A percentile compares a stretch with the other conserved stretches of the same genome.
These are phyloP conservation scores for Ramaria sp. DNA, from an alignment of 768 basidiomycete genomes.

Conservation along the genomic window DNA sequence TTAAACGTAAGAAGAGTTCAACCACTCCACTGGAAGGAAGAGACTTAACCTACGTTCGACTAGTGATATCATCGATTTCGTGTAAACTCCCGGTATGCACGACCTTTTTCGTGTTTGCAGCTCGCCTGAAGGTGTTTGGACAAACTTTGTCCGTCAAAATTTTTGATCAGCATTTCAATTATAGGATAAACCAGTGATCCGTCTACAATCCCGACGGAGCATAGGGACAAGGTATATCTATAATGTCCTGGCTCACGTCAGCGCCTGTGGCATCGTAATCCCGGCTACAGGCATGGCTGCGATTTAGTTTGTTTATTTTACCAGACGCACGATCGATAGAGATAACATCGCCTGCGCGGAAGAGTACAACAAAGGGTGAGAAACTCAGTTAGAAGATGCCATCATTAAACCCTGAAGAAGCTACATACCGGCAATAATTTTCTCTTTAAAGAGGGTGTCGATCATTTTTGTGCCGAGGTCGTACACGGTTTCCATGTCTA, in stretches of 20 bases:
- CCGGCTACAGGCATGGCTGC: constrained; percentile 92
- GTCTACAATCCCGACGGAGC: neutral
- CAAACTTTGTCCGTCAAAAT: constrained; percentile 79
- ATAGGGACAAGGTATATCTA: neutral
- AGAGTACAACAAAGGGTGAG: neutral
- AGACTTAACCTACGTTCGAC: constrained; percentile 67
- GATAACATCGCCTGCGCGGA: constrained; percentile 75
- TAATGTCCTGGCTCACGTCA: constrained; percentile 51
- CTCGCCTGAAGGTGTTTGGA: constrained; percentile 96
- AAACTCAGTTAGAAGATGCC: neutral
- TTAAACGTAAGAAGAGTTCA: neutral
- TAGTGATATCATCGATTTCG: constrained; percentile 99
- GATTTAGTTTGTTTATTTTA: constrained; percentile 90
- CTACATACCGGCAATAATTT: constrained; percentile 47
- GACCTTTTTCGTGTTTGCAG: constrained; percentile 94
- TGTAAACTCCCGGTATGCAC: constrained; percentile 96
- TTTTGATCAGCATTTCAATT: neutral
- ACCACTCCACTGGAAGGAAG: neutral
- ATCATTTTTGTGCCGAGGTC: constrained; percentile 99
- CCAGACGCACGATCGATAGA: constrained; percentile 97
- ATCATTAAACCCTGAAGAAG: neutral
- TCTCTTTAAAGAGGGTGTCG: constrained; percentile 93
- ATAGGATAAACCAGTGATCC: no score
- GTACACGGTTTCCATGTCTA: constrained; percentile 99
- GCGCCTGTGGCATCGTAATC: constrained; percentile 99